A percentile compares a stretch with the other conserved stretches of the same genome.
phyloP scores from a whole-genome alignment of 2,329 filamentous ascomycete species.

The Penicillium corylophilum region DNA sequence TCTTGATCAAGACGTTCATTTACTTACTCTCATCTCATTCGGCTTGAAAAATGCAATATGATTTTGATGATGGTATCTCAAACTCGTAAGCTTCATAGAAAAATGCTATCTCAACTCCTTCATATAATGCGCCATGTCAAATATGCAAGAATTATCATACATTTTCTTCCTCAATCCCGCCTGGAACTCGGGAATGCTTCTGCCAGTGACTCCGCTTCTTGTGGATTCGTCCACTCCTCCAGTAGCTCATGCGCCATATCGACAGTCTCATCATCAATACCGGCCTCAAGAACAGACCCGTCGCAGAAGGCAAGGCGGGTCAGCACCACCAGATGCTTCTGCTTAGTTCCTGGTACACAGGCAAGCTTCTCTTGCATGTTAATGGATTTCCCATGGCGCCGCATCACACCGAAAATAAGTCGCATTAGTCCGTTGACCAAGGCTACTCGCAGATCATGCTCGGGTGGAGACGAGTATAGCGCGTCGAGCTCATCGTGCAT shows the following conservation, averaged over 20 bases:
- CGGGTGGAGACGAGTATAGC: conserved; percentile 55
- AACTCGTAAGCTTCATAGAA: too few species aligned
- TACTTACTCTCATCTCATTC: too few species aligned
- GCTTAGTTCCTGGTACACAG: conserved; percentile 67
- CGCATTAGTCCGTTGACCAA: conserved; percentile 61
- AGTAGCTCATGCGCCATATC: conserved; percentile 80
- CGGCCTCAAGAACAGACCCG: conserved; percentile 71
- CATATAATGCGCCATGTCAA: conserved; percentile 4
- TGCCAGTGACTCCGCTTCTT: conserved; percentile 66
- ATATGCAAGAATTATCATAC: conserved; percentile 21
- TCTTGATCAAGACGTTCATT: too few species aligned
- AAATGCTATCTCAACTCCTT: too few species aligned
- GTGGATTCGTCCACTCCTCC: conserved; percentile 76
- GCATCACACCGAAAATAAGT: conserved; percentile 61
- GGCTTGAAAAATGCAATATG: not conserved
- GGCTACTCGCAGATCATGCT: conserved; percentile 47
- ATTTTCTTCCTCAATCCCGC: conserved; percentile 19
- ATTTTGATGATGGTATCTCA: conserved; percentile 9
- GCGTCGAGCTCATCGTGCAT: conserved; percentile 70
- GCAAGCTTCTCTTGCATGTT: conserved; percentile 72
- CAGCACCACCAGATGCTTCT: conserved; percentile 78
- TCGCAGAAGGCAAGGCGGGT: conserved; percentile 85
- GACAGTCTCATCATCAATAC: conserved; percentile 73
- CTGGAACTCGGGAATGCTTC: conserved; percentile 45
- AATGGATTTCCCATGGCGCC: conserved; percentile 59